phyloP scores from a whole-genome alignment of 2,329 filamentous ascomycete species.

The Sporothrix euskadiensis region DNA sequence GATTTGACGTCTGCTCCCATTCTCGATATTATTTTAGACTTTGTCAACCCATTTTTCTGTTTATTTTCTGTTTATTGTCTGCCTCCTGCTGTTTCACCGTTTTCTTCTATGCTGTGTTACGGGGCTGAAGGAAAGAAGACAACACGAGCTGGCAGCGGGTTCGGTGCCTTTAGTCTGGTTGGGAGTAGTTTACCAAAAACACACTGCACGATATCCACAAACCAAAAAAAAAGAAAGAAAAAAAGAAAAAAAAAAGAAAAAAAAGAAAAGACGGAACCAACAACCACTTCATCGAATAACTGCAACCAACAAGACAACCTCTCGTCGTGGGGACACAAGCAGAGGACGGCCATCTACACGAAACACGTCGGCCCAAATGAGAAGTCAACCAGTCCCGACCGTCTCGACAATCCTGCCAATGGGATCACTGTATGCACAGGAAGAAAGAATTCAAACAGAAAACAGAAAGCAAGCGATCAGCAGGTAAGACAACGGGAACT shows the following conservation, averaged over 20 bases:
- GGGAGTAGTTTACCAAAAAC: neutral
- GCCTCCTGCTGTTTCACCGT: neutral
- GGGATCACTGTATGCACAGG: neutral
- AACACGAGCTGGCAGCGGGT: slow-evolving; percentile 6
- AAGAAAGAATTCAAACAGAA: no score
- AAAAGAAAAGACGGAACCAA: neutral
- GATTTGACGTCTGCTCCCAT: neutral
- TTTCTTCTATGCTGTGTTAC: slow-evolving; percentile 22
- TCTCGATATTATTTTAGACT: neutral
- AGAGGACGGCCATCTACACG: slow-evolving; percentile 11
- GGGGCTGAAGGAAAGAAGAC: slow-evolving; percentile 20
- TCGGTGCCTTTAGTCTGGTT: neutral
- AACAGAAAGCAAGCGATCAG: neutral
- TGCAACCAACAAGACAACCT: neutral
- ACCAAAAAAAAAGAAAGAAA: no score
- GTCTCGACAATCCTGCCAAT: neutral
- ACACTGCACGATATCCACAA: neutral
- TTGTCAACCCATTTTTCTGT: neutral
- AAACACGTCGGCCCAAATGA: neutral
- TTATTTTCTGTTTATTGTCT: neutral
- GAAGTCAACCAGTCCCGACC: neutral
- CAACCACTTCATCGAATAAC: neutral
- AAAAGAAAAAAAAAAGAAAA: no score
- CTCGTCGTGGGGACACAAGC: neutral
- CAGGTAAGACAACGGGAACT: slow-evolving; percentile 14